These are phyloP conservation scores for Hypocreales sp. DNA, from an alignment of 2,329 filamentous ascomycete species.

Conservation along the genomic window DNA sequence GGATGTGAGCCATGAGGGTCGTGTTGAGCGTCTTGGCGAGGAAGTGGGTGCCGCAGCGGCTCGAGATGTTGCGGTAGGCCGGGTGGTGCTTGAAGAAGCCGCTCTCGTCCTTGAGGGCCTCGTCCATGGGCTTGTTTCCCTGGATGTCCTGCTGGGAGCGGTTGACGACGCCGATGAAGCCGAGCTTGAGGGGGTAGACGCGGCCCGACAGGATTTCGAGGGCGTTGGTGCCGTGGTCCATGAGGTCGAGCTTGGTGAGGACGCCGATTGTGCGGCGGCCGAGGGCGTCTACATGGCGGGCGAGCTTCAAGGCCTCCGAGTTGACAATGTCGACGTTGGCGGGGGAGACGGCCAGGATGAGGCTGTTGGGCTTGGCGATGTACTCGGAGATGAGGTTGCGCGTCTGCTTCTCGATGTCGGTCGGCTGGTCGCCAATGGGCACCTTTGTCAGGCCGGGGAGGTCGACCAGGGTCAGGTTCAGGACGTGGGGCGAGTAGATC, in stretches of 20 bases:
- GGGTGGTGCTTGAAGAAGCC: constrained; percentile 98
- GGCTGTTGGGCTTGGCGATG: constrained; percentile 97
- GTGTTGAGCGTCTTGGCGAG: constrained; percentile 89
- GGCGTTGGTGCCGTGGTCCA: constrained; percentile 98
- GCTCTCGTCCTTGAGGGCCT: constrained; percentile 75
- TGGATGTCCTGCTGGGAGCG: constrained; percentile 97
- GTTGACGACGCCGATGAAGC: constrained; percentile 97
- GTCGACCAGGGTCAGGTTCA: constrained; percentile 93
- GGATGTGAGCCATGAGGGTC: constrained; percentile 91
- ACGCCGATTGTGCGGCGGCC: constrained; percentile 93
- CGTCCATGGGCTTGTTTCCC: constrained; percentile 83
- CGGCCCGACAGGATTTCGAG: constrained; percentile 94
- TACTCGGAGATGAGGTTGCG: constrained; percentile 94
- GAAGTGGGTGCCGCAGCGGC: constrained; percentile 83
- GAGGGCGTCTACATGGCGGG: constrained; percentile 89
- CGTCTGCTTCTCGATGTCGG: constrained; percentile 97
- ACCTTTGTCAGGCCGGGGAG: constrained; percentile 91
- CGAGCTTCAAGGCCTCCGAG: constrained; percentile 91
- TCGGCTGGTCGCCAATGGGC: constrained; percentile 92
- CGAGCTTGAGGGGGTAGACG: constrained; percentile 91
- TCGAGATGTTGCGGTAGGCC: constrained; percentile 91
- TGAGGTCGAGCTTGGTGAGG: constrained; percentile 89
- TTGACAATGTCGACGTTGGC: constrained; percentile 98
- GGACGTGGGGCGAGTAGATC: constrained; percentile 91
- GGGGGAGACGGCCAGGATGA: constrained; percentile 88